Base-by-base conservation (phyloP, 2,329 filamentous ascomycete genomes). In the Colletotrichum godetiae region DNA sequence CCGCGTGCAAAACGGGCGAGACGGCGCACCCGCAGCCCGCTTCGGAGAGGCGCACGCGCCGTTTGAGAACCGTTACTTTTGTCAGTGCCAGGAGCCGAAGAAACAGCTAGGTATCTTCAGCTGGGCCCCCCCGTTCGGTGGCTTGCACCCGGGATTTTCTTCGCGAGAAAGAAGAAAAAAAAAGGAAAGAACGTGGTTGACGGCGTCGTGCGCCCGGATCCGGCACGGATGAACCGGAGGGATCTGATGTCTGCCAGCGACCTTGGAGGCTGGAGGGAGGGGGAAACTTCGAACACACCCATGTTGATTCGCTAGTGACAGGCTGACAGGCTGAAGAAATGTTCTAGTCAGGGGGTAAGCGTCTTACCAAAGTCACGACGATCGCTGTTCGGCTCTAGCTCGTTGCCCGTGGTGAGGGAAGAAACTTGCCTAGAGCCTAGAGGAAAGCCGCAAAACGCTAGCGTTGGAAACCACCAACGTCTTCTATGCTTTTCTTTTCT, bases 161-260 rank as follows among this genome's bases (percentile, higher is more conserved):
- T 24, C 58, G 22, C 11, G 8, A 15, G 15, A 24, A 15, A 15
- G 19, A 22, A n/a, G 8, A 19, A 12, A 7, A 19, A 19, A 46
- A 31, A 24, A 22, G n/a, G n/a, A 27, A 61, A 1, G 19, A 29
- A 46, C 42, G 61, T 67, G 62, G 33, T 7, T n/a, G 13, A 35
- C 46, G 64, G 57, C 64, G 68, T 72, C 58, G 64, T n/a, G n/a
- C 49, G 57, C 29, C 62, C 58, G 52, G 64, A 37, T 62, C 37
- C 56, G 58, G 69, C 37, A 72, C 59, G 59, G 53, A 56, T 68
- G 42, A 61, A 59, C 49, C 49, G 46, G 56, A 42, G 57, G n/a
- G n/a, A 24, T 57, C 29, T 29, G 57, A 27, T n/a, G 42, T 22
- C n/a, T 24, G 46, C 55, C 31, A 42, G 37, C 7, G 37, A 42